Conservation (phyloP, 352 stramenopile genomes). For the Pythium myriotylum region DNA sequence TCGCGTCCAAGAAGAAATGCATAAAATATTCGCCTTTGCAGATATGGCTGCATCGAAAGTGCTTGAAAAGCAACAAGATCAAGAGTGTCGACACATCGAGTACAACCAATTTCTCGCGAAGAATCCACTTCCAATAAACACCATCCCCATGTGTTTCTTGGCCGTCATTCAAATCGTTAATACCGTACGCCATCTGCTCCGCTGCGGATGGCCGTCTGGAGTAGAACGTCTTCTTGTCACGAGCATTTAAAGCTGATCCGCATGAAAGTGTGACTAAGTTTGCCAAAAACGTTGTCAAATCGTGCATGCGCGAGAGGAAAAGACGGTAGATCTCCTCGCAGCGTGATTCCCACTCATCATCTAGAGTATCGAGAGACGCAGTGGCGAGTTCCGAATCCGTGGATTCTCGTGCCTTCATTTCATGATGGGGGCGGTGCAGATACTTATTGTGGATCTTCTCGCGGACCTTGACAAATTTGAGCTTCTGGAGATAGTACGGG, state of each 20-base stretch:
- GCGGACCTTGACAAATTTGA: conserved; percentile 66
- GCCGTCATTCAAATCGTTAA: conserved; percentile 47
- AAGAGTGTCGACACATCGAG: conserved; percentile 69
- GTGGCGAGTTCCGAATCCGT: conserved; percentile 52
- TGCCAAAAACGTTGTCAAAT: conserved; percentile 67
- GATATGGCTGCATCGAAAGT: conserved; percentile 69
- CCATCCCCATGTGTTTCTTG: conserved; percentile 53
- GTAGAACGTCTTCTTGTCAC: conserved; percentile 84
- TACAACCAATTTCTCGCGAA: conserved; percentile 79
- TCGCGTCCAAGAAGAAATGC: conserved; percentile 81
- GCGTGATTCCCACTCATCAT: conserved; percentile 76
- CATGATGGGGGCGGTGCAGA: conserved; percentile 59
- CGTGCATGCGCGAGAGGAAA: conserved; percentile 70
- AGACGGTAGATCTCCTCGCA: conserved; percentile 73
- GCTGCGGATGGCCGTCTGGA: conserved; percentile 55
- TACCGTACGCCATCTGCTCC: conserved; percentile 47
- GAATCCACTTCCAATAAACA: conserved; percentile 82
- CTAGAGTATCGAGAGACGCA: conserved; percentile 44
- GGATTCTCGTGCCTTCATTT: conserved; percentile 49
- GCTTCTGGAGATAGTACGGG: conserved; percentile 72
- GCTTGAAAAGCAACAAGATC: conserved; percentile 75
- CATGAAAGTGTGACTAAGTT: conserved; percentile 72
- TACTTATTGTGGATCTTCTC: conserved; percentile 77
- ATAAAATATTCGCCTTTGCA: conserved; percentile 83
- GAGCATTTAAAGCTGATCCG: conserved; percentile 63